Evolutionary conservation across 2,329 filamentous ascomycete species (phyloP).

Genomic region (Sporothrix luriei): DNA sequence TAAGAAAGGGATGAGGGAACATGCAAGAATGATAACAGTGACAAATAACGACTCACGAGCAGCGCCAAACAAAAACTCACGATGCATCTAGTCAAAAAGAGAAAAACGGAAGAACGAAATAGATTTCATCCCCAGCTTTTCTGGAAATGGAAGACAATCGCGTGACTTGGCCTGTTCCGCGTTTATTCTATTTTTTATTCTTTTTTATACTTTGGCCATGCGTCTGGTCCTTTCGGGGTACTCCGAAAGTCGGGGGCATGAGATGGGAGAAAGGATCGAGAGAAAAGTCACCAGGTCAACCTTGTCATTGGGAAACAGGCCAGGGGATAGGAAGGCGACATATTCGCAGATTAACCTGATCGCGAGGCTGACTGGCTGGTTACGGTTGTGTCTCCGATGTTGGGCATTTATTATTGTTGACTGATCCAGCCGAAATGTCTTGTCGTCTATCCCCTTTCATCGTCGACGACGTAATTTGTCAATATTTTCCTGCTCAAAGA

Average conservation of each 20-base stretch:
- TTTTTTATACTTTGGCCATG: background rate
- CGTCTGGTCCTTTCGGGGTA: background rate
- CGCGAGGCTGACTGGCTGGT: background rate
- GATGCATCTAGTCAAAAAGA: background rate
- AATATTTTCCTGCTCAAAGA: background rate
- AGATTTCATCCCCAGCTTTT: background rate
- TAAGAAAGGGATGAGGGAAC: background rate
- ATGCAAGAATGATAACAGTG: background rate
- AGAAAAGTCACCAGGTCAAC: conserved; percentile 6
- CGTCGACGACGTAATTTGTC: background rate
- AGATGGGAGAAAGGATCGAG: background rate
- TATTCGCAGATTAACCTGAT: background rate
- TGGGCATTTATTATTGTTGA: background rate
- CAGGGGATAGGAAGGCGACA: background rate
- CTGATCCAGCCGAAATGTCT: background rate
- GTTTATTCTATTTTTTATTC: background rate
- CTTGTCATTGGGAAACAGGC: background rate
- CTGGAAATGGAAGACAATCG: background rate
- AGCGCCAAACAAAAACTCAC: background rate
- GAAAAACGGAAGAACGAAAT: background rate
- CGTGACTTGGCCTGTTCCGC: background rate
- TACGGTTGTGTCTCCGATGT: background rate
- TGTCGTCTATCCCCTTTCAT: background rate
- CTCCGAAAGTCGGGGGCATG: background rate
- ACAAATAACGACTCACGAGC: background rate